Base-by-base conservation (phyloP, 805 yeast species). In the Lipomyces mesembrius region DNA sequence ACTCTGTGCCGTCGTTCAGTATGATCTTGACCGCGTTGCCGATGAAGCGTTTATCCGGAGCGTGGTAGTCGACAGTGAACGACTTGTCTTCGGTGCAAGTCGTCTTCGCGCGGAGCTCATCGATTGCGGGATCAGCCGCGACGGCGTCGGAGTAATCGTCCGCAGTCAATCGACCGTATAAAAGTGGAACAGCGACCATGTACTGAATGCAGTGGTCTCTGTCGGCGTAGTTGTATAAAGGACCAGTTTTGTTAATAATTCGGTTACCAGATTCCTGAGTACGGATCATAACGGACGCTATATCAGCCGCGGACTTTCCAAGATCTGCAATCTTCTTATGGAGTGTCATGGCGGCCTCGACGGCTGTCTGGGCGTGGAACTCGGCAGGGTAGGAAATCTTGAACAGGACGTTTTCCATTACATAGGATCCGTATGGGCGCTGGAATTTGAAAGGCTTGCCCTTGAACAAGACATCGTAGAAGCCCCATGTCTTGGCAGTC, bases 301-400 rank as follows among this genome's bases (percentile, higher is more conserved):
- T 84, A 72, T 86, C 88, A 60, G 80, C 80, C 65, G 77, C 76
- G 7, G 84, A 73, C 75, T 80, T 80, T n/a, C 85, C 85, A 55
- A 76, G 63, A 3, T 72, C 73, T 55, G 75, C 71, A 68, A 85
- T 76, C 60, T 75, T 71, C 49, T 73, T 68, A 72, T 83, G 79
- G 14, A 83, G 78, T 14, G 79, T 81, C 75, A 85, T 73, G 39
- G 88, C 84, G 27, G 86, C 86, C 74, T 85, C 89, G 46, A 81
- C 88, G 9, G 88, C 88, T 43, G 88, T 85, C 76, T 85, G 89
- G 9, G 88, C 87, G 74, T 85, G 89, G 76, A 85, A 86, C 74
- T 85, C 89, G 49, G 89, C 89, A 17, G 88, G 88, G 80, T 82
- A 85, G 0, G 88, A 85, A 71, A 86, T 85, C 77, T 85, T 85